These are phyloP conservation scores for Trypanosoma cruzi DNA, from an alignment of 208 protist genomes.

Conservation along the genomic window DNA sequence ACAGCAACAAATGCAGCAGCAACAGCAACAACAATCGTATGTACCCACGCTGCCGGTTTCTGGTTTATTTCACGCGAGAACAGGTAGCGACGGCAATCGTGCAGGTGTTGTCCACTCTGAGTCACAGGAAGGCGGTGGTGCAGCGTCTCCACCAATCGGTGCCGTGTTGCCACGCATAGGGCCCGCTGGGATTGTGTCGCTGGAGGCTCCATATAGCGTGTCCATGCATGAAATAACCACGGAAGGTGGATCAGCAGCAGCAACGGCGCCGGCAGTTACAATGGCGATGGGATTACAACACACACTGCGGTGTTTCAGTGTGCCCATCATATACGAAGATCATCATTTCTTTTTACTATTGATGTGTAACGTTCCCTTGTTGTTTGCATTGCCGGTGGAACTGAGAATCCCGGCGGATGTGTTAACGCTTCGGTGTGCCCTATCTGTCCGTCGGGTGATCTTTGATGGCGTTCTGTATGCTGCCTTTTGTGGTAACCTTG, in stretches of 20 bases:
- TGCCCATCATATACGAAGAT: conserved; percentile 78
- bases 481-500: conserved; percentile 42
- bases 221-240: background rate
- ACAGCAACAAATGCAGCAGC: too few relatives aligned
- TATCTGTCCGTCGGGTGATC: conserved; percentile 49
- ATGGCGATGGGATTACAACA: background rate
- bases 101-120: conserved; percentile 9
- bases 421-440: conserved; percentile 56
- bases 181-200: conserved; percentile 55
- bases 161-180: conserved; percentile 65
- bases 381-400: conserved; percentile 41
- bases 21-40: conserved; percentile 22
- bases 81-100: conserved; percentile 16
- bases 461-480: conserved; percentile 65
- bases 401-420: conserved; percentile 66
- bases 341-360: conserved; percentile 59
- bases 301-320: conserved; percentile 59
- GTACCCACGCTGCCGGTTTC: background rate
- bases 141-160: conserved; percentile 34
- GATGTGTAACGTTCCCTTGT: conserved; percentile 57
- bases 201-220: conserved; percentile 37
- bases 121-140: conserved; percentile 1
- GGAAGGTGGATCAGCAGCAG: background rate
- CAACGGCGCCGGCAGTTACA: background rate
- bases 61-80: conserved; percentile 11